Evolutionary conservation across 768 basidiomycete species (phyloP).

Genomic region (Phaeolepiota aurea): DNA sequence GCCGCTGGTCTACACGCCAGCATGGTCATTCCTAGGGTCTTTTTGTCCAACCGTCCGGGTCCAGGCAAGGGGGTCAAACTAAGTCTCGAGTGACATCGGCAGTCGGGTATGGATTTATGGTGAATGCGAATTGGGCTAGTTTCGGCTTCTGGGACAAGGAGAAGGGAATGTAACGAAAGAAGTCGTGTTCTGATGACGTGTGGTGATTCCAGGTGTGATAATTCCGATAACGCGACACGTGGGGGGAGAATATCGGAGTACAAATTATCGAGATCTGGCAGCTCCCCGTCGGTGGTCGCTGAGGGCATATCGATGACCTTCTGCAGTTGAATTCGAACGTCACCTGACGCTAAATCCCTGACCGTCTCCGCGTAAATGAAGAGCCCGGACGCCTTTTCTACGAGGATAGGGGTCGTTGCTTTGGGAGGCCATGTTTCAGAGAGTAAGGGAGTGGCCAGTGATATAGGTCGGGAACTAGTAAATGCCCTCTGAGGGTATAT

Average conservation of each 20-base stretch:
- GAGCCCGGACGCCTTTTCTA: slow-evolving; percentile 8
- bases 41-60: no score
- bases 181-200: background rate
- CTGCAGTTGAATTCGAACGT: background rate
- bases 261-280: background rate
- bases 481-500: no score
- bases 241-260: background rate
- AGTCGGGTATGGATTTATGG: slow-evolving; percentile 6
- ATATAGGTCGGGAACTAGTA: no score
- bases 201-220: background rate
- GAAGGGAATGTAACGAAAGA: background rate
- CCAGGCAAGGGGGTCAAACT: no score
- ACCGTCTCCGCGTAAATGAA: slow-evolving; percentile 15
- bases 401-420: slow-evolving; percentile 7
- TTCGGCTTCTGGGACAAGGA: no score
- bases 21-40: no score
- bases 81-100: no score
- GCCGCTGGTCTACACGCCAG: no score
- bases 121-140: no score
- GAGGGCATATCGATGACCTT: background rate
- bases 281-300: background rate
- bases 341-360: background rate
- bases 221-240: background rate
- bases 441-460: no score
- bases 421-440: slow-evolving; percentile 11